Percentiles rank a stretch among this genome's conserved stretches.
Evolutionary conservation across 208 protist genomes (phyloP).

Genomic region (Spongospora subterranea): DNA sequence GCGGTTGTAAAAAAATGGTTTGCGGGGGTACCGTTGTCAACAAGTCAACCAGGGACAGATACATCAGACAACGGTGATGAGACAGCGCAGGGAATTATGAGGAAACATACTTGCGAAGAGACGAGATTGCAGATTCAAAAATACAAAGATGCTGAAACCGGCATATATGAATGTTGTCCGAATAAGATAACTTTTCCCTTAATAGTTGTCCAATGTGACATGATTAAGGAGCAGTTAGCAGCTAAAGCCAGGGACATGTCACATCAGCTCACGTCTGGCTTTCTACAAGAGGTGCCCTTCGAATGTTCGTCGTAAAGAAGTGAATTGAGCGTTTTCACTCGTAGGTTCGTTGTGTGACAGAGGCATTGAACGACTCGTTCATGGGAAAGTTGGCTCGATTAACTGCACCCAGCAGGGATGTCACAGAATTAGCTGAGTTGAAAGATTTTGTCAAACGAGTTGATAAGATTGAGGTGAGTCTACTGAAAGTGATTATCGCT

Average conservation of each 20-base stretch:
- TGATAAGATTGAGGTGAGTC: conserved; percentile 31
- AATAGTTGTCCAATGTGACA: conserved; percentile 37
- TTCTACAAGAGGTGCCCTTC: neutral
- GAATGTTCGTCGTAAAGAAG: neutral
- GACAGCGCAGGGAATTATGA: neutral
- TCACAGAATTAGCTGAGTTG: conserved; percentile 23
- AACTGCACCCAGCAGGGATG: neutral
- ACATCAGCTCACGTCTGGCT: neutral
- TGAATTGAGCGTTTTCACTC: neutral
- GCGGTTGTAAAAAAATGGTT: conserved; percentile 22
- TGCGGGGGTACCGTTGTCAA: neutral
- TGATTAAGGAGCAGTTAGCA: conserved; percentile 36
- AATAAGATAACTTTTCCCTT: neutral
- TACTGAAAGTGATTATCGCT: neutral
- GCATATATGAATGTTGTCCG: neutral
- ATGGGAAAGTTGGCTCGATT: conserved; percentile 1
- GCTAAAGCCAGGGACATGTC: conserved; percentile 36
- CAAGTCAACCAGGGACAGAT: neutral
- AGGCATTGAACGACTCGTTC: conserved; percentile 36
- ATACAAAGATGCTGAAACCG: neutral
- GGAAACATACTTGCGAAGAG: neutral
- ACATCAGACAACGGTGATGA: neutral
- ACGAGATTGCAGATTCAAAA: neutral
- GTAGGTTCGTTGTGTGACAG: neutral
- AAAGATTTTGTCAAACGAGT: conserved; percentile 54